Evolutionary conservation across 768 basidiomycete genomes (phyloP).

Genomic region (Trametes meyenii): DNA sequence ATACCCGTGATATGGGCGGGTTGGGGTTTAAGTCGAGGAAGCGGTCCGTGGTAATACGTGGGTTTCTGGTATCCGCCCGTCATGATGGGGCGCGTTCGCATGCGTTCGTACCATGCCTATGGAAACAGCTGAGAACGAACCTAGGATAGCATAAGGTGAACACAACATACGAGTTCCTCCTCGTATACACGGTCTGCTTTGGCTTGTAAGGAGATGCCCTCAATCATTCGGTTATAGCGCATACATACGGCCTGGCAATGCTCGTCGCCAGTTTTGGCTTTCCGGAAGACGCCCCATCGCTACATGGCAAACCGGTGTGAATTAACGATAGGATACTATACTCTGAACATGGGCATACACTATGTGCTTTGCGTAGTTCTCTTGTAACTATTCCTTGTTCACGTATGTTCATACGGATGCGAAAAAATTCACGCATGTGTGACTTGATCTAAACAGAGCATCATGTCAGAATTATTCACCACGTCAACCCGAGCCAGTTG

Average conservation of each 20-base stretch:
- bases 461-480: neutral
- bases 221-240: slow-evolving; percentile 64
- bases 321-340: neutral
- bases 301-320: slow-evolving; percentile 28
- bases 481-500: neutral
- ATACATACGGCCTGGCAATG: slow-evolving; percentile 48
- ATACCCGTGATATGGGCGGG: slow-evolving; percentile 72
- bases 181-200: slow-evolving; percentile 48
- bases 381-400: slow-evolving; percentile 51
- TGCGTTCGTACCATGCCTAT: slow-evolving; percentile 58
- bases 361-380: slow-evolving; percentile 55
- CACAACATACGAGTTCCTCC: slow-evolving; percentile 53
- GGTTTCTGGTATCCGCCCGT: slow-evolving; percentile 75
- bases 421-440: slow-evolving; percentile 58
- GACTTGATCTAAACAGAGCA: slow-evolving; percentile 51
- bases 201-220: slow-evolving; percentile 50
- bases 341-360: slow-evolving; percentile 42
- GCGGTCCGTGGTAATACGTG: slow-evolving; percentile 62
- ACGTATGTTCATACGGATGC: slow-evolving; percentile 53
- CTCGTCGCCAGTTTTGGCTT: slow-evolving; percentile 56
- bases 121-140: neutral
- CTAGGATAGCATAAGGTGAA: neutral
- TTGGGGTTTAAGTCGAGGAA: slow-evolving; percentile 82
- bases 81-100: slow-evolving; percentile 64
- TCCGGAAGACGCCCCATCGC: slow-evolving; percentile 63